Evolutionary conservation across 2,329 filamentous ascomycete species (phyloP).

Genomic region (Cadophora sp.): DNA sequence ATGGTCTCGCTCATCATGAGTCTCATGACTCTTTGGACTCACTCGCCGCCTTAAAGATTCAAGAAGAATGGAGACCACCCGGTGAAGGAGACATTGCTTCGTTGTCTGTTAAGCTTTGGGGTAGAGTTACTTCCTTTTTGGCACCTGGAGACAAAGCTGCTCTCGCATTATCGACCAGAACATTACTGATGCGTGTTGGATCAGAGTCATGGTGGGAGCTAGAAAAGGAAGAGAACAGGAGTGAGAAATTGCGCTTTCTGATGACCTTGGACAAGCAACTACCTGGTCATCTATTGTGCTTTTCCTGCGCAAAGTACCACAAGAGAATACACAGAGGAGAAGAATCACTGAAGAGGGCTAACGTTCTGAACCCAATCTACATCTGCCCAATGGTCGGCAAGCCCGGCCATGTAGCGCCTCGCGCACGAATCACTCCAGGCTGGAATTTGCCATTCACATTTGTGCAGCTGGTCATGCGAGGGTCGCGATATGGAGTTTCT

Average conservation of each 20-base stretch:
- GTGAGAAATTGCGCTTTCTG: constrained; percentile 58
- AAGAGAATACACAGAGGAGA: constrained; percentile 56
- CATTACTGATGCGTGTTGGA: constrained; percentile 52
- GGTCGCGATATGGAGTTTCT: constrained; percentile 51
- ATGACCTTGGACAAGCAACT: constrained; percentile 55
- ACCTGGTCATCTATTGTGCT: constrained; percentile 64
- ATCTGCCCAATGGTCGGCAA: constrained; percentile 60
- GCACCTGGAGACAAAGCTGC: constrained; percentile 54
- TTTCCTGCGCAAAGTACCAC: constrained; percentile 62
- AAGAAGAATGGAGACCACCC: constrained; percentile 35
- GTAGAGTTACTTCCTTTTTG: constrained; percentile 49
- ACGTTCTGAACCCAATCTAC: constrained; percentile 62
- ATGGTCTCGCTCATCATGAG: constrained; percentile 41
- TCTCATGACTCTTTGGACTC: constrained; percentile 38
- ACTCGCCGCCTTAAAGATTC: constrained; percentile 5
- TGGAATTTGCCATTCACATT: constrained; percentile 64
- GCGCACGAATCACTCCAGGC: constrained; percentile 59
- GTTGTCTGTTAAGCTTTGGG: constrained; percentile 55
- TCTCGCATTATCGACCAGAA: constrained; percentile 56
- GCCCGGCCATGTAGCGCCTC: constrained; percentile 53
- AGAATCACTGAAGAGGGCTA: constrained; percentile 59
- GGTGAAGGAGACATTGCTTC: constrained; percentile 52
- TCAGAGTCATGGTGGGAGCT: constrained; percentile 48
- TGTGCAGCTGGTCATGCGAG: constrained; percentile 61
- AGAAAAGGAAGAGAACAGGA: constrained; percentile 50